These are phyloP conservation scores for Irpex sp. DNA, from an alignment of 1,284 basidiomycete species.

Conservation along the genomic window DNA sequence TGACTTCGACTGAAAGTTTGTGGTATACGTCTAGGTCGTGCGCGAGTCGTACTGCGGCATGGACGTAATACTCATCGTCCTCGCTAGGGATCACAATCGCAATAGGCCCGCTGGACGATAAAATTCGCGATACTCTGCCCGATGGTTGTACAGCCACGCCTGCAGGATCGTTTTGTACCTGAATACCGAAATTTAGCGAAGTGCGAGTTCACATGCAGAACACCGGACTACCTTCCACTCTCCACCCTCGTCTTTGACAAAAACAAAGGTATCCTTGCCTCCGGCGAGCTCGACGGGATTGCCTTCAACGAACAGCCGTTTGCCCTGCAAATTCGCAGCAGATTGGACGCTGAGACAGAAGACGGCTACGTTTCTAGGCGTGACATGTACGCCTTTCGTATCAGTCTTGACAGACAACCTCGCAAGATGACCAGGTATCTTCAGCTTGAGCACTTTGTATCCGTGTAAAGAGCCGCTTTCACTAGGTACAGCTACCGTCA, in stretches of 20 bases:
- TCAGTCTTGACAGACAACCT: constrained; percentile 25
- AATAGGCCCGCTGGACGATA: constrained; percentile 50
- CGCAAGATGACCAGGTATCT: constrained; percentile 51
- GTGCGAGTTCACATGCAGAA: no score
- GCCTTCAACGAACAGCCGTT: constrained; percentile 14
- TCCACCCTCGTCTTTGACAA: neutral
- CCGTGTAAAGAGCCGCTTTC: constrained; percentile 68
- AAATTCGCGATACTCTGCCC: constrained; percentile 61
- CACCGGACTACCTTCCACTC: constrained; percentile 14
- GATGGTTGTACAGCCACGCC: constrained; percentile 30
- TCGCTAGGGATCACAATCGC: constrained; percentile 51
- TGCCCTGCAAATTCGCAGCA: neutral
- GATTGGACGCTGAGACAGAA: constrained; percentile 31
- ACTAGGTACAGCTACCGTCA: constrained; percentile 62
- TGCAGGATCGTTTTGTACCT: neutral
- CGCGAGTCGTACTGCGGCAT: constrained; percentile 60
- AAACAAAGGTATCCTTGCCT: neutral
- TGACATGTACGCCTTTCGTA: constrained; percentile 24
- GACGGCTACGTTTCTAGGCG: constrained; percentile 38
- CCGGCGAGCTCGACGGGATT: neutral
- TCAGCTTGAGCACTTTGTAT: constrained; percentile 53
- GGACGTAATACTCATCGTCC: constrained; percentile 23
- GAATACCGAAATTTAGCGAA: neutral
- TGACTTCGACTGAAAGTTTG: constrained; percentile 61
- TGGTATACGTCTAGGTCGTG: constrained; percentile 70